These are phyloP conservation scores for Chlorella sorokiniana DNA, from an alignment of 139 green algal species.

Conservation along the genomic window DNA sequence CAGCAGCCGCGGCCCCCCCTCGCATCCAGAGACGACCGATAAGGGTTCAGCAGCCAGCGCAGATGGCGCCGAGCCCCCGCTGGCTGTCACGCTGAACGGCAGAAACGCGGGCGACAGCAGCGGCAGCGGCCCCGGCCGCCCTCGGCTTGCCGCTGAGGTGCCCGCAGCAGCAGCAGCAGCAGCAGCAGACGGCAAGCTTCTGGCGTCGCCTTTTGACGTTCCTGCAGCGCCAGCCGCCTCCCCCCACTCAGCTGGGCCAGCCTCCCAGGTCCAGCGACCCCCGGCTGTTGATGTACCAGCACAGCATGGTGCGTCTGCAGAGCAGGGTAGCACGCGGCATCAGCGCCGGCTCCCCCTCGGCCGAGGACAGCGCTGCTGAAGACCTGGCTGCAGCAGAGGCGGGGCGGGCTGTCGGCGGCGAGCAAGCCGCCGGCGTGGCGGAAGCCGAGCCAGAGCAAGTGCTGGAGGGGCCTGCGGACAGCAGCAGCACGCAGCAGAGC, in stretches of 20 bases:
- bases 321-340: not conserved
- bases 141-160: no score
- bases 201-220: not conserved
- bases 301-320: conserved; percentile 22
- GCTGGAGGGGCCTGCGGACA: not conserved
- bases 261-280: not conserved
- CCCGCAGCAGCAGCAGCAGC: not conserved
- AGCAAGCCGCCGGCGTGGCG: not conserved
- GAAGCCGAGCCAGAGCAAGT: not conserved
- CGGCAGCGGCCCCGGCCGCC: not conserved
- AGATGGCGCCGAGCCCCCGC: not conserved
- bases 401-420: not conserved
- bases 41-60: not conserved
- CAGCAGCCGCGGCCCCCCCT: no score
- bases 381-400: not conserved
- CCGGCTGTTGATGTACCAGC: conserved; percentile 6
- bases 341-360: not conserved
- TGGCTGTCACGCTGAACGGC: not conserved
- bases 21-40: no score
- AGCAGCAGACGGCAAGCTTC: not conserved
- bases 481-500: not conserved
- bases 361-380: not conserved
- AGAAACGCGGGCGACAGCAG: not conserved
- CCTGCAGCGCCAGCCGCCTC: no score
- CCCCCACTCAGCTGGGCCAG: not conserved